These are phyloP conservation scores for Aspergillus haitiensis DNA, from an alignment of 495 filamentous ascomycete species.

Conservation along the genomic window DNA sequence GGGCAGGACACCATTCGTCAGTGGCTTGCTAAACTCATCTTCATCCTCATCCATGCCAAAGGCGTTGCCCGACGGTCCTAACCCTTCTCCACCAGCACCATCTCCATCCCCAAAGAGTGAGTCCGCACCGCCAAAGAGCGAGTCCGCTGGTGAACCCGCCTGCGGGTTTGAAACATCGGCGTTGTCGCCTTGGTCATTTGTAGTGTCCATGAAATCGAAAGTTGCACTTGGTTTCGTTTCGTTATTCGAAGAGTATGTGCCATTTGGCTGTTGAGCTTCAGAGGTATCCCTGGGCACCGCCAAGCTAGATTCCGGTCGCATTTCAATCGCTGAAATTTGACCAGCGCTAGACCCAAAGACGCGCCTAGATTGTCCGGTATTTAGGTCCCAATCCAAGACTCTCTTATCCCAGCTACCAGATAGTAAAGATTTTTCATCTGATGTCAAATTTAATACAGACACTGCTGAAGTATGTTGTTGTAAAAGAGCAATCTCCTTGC, in stretches of 20 bases:
- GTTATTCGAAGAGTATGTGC: conserved; percentile 66
- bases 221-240: conserved; percentile 43
- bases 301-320: conserved; percentile 72
- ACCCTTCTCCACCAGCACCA: conserved; percentile 57
- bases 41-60: conserved; percentile 82
- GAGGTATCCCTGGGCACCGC: conserved; percentile 72
- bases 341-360: conserved; percentile 72
- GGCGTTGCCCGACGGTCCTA: conserved; percentile 54
- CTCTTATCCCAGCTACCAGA: conserved; percentile 97
- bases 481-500: conserved; percentile 77
- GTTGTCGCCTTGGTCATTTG: conserved; percentile 39
- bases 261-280: conserved; percentile 56
- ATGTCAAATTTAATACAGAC: conserved; percentile 76
- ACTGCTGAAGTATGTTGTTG: conserved; percentile 89
- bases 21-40: conserved; percentile 79
- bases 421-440: conserved; percentile 83
- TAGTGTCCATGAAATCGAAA: conserved; percentile 49
- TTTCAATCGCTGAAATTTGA: conserved; percentile 86
- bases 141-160: conserved; percentile 69
- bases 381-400: conserved; percentile 92
- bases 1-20: conserved; percentile 60
- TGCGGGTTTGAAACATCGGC: conserved; percentile 42
- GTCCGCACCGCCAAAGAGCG: conserved; percentile 62
- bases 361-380: conserved; percentile 76
- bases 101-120: conserved; percentile 76